Base-by-base conservation (phyloP, 257 asterid genomes). In the Penstemon barbatus region DNA sequence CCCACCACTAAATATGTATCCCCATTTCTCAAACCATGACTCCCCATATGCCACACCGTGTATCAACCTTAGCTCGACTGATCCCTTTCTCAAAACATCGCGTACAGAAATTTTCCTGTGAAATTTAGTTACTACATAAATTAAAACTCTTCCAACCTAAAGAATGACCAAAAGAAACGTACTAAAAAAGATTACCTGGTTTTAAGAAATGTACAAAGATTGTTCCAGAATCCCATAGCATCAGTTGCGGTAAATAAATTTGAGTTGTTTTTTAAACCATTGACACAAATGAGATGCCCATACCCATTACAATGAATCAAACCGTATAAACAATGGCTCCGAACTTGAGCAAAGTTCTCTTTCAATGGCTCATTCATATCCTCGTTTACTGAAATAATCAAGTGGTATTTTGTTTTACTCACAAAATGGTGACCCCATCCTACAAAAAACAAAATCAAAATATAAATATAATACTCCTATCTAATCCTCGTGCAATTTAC, bases 351-450 rank as follows among this genome's bases (percentile, higher is more conserved):
- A 61, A 82, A 83, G 63, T 78, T 71, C 25, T 42, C 72, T 62
- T 77, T 71, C 72, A 89, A 51, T 15, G 79, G 82, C 62, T 70
- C 68, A 43, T 83, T 74, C 86, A 89, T 80, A 7, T 67, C 63
- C 68, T 72, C 87, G 33, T 71, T 75, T 3, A 69, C 84, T 25
- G 95, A 91, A 78, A 91, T 81, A 46, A 91, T 54, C 12, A 91
- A 69, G 74, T 87, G 96, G 63, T 91, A 89, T 79, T 83, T 85
- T 48, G 90, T 77, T 74, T 78, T 85, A 53, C 89, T 78, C 51
- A 91, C 96, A 78, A 77, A 91, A 85, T 91, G 93, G 78, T 91
- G 96, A n/a, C 95, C 92, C 95, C 98, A 91, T 36, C 95, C 96
- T 87, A 71, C 66, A 76, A 40, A 55, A 44, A 33, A 69, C 8